phyloP scores from a whole-genome alignment of 1,139 yeast genomes.

The Hansenula lynferdii region DNA sequence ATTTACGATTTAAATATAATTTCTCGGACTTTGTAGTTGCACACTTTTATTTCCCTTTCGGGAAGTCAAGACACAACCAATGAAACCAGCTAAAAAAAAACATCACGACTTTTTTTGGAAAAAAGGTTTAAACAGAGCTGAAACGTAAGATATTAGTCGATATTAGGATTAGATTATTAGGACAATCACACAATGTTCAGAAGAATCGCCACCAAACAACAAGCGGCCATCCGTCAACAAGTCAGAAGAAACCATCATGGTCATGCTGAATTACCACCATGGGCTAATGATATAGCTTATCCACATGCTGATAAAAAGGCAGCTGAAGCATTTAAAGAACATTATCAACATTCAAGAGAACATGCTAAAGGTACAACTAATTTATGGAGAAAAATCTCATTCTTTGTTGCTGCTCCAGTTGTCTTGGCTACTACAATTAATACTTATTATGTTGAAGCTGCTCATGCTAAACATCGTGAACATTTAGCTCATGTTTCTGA shows the following conservation, averaged over 20 bases:
- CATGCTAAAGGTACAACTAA: slow-evolving; percentile 76
- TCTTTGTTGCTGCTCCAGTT: slow-evolving; percentile 78
- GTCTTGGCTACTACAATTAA: slow-evolving; percentile 72
- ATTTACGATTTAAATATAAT: not conserved
- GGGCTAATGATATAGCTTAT: slow-evolving; percentile 32
- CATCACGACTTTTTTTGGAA: too few relatives aligned
- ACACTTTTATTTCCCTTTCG: slow-evolving; percentile 9
- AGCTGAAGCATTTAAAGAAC: slow-evolving; percentile 47
- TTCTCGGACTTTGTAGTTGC: too few relatives aligned
- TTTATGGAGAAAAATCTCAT: slow-evolving; percentile 83
- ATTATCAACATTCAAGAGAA: slow-evolving; percentile 55
- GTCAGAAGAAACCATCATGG: slow-evolving; percentile 11
- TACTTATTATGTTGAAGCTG: slow-evolving; percentile 74
- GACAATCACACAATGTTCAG: slow-evolving; percentile 5
- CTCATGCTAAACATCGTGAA: slow-evolving; percentile 86
- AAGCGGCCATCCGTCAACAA: slow-evolving; percentile 2
- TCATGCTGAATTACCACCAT: slow-evolving; percentile 24
- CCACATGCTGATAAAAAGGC: slow-evolving; percentile 41
- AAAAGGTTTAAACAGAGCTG: too few relatives aligned
- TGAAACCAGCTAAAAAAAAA: slow-evolving; percentile 4
- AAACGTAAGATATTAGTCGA: not conserved
- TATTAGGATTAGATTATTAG: not conserved
- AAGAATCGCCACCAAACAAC: slow-evolving; percentile 1
- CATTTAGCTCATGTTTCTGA: slow-evolving; percentile 75
- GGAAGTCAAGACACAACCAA: slow-evolving; percentile 17